Evolutionary conservation across 306 rosid species (phyloP).

Genomic region (Casuarina glauca): DNA sequence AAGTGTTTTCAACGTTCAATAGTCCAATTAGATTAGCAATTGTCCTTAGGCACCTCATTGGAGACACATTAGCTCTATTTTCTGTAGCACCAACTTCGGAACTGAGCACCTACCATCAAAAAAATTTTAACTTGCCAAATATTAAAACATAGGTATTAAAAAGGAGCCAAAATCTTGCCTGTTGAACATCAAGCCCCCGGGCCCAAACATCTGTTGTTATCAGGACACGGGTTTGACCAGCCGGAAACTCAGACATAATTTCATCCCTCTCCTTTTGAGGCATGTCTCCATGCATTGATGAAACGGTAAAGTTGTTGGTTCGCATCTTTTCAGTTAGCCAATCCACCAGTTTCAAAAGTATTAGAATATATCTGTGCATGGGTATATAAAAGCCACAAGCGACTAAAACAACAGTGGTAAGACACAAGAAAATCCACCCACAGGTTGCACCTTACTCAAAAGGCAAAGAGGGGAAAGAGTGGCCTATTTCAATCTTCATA

Average conservation of each 20-base stretch:
- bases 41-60: background rate
- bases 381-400: background rate
- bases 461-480: background rate
- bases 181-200: slow-evolving; percentile 97
- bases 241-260: slow-evolving; percentile 88
- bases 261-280: slow-evolving; percentile 98
- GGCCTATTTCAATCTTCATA: background rate
- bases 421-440: background rate
- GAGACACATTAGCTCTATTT: background rate
- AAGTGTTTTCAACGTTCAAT: background rate
- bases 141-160: background rate
- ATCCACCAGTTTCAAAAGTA: slow-evolving; percentile 64
- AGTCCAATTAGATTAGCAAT: background rate
- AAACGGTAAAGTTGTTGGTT: slow-evolving; percentile 84
- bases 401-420: slow-evolving; percentile 2
- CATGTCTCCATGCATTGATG: slow-evolving; percentile 99
- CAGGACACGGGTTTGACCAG: slow-evolving; percentile 89
- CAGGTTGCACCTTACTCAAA: background rate
- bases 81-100: background rate
- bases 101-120: background rate
- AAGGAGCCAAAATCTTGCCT: slow-evolving; percentile 54
- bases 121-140: background rate
- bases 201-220: slow-evolving; percentile 99
- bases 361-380: background rate
- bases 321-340: slow-evolving; percentile 99